Evolutionary conservation across 2,329 filamentous ascomycete genomes (phyloP).

Genomic region (Talaromyces sp.): DNA sequence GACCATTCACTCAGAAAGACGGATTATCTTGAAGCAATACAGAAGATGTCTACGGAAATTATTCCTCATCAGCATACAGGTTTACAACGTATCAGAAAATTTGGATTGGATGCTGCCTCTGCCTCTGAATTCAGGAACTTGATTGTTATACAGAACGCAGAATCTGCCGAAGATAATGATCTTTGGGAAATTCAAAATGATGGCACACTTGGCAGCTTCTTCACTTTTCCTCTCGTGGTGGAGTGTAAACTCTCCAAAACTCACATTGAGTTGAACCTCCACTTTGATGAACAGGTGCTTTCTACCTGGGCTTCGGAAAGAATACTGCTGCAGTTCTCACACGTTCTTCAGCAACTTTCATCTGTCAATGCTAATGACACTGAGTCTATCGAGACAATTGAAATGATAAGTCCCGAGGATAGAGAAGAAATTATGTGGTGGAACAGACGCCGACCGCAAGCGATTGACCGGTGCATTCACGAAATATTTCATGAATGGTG

Average conservation of each 20-base stretch:
- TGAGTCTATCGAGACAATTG: neutral
- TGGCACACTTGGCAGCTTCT: constrained; percentile 52
- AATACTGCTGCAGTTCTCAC: constrained; percentile 47
- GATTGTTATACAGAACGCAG: constrained; percentile 36
- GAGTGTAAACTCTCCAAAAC: constrained; percentile 54
- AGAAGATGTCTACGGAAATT: constrained; percentile 50
- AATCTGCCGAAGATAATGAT: constrained; percentile 17
- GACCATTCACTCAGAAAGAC: constrained; percentile 29
- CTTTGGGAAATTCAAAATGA: constrained; percentile 36
- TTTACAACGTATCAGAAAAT: constrained; percentile 47
- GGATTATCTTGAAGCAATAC: constrained; percentile 52
- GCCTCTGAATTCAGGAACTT: constrained; percentile 45
- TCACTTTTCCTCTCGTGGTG: constrained; percentile 58
- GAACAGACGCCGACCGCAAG: constrained; percentile 6
- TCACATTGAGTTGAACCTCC: constrained; percentile 55
- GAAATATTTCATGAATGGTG: constrained; percentile 2
- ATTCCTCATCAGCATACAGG: constrained; percentile 62
- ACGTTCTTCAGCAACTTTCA: constrained; percentile 29
- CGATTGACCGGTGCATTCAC: constrained; percentile 8
- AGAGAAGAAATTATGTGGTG: constrained; percentile 22
- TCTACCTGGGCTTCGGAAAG: constrained; percentile 47
- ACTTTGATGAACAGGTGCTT: constrained; percentile 59
- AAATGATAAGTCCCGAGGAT: constrained; percentile 27
- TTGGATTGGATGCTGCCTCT: constrained; percentile 44
- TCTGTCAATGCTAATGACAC: constrained; percentile 16